Evolutionary conservation across 805 yeast genomes (phyloP).

Genomic region (Yamadazyma sp.): DNA sequence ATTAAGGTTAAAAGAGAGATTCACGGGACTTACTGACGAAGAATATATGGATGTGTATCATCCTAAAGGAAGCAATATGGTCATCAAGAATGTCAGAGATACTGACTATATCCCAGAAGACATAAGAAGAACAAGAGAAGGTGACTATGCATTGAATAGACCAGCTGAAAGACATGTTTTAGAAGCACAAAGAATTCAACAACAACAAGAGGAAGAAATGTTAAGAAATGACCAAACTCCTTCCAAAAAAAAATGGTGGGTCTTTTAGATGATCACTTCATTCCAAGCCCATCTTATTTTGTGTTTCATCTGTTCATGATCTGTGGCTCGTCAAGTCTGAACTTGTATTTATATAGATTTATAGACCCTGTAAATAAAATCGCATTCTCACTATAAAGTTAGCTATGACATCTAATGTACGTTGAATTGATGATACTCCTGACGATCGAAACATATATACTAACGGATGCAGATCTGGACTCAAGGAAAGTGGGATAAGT

Average conservation of each 20-base stretch:
- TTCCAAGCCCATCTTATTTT: background rate
- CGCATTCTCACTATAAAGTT: too few species aligned
- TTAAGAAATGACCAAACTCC: constrained; percentile 19
- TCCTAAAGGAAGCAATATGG: constrained; percentile 38
- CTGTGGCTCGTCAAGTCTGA: too few species aligned
- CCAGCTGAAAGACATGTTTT: constrained; percentile 70
- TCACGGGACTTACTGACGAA: constrained; percentile 55
- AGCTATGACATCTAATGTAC: too few species aligned
- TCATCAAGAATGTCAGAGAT: constrained; percentile 43
- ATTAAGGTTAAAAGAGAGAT: constrained; percentile 49
- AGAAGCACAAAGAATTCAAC: constrained; percentile 69
- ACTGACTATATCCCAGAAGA: constrained; percentile 41
- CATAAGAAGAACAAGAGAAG: constrained; percentile 42
- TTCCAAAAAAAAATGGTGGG: constrained; percentile 5
- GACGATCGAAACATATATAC: too few species aligned
- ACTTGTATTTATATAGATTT: too few species aligned
- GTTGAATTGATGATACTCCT: too few species aligned
- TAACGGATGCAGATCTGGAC: constrained; percentile 7
- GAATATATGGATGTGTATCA: constrained; percentile 63
- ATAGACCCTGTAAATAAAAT: constrained; percentile 8
- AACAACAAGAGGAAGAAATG: constrained; percentile 58
- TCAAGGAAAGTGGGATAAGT: constrained; percentile 10
- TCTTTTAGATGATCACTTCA: too few species aligned
- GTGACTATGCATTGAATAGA: constrained; percentile 53
- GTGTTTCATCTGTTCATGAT: background rate